Conservation (phyloP, 139 green algal genomes). For the Chlorella sorokiniana region DNA sequence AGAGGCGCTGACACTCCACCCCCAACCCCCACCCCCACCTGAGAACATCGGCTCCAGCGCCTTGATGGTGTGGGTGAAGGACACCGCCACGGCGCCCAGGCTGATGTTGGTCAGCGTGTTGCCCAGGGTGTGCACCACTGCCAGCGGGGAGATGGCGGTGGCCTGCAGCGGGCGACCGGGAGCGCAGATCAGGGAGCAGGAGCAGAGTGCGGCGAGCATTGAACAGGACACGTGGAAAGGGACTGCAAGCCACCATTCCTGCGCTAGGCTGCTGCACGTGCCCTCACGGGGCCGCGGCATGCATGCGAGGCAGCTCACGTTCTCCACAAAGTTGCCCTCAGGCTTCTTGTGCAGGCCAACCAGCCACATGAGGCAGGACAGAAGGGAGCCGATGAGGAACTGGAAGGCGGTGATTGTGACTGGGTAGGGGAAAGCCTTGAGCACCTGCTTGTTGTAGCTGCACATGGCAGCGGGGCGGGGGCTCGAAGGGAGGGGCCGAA, state of each 20-base stretch:
- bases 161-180: background rate
- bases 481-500: background rate
- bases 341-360: constrained; percentile 73
- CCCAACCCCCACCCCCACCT: background rate
- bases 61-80: constrained; percentile 99
- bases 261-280: background rate
- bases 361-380: constrained; percentile 77
- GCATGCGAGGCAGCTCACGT: constrained; percentile 36
- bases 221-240: background rate
- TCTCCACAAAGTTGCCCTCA: constrained; percentile 45
- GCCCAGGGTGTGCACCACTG: constrained; percentile 93
- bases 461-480: background rate
- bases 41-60: constrained; percentile 97
- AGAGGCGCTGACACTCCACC: background rate
- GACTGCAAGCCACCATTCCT: background rate
- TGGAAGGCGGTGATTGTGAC: constrained; percentile 89
- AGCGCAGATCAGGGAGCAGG: background rate
- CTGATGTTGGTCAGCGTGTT: constrained; percentile 98
- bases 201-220: background rate
- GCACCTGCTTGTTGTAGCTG: constrained; percentile 90
- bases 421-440: constrained; percentile 90
- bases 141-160: constrained; percentile 82
- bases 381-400: constrained; percentile 78
- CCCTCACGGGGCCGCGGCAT: background rate
- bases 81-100: constrained; percentile 94